Evolutionary conservation across 371 early-diverging fungal species (phyloP).

Genomic region (Syncephalis plumigaleata): DNA sequence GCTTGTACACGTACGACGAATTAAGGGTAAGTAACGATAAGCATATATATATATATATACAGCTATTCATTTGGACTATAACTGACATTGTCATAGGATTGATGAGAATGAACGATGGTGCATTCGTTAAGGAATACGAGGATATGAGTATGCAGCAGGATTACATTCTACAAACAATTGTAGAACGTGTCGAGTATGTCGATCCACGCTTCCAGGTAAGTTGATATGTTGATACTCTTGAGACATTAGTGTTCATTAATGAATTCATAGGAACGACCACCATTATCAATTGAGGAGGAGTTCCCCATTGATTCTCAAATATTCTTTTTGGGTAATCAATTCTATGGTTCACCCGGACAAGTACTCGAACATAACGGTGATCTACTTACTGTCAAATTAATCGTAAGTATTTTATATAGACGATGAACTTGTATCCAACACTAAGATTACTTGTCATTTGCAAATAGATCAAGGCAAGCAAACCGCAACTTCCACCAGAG

Average conservation of each 20-base stretch:
- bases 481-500: slow-evolving; percentile 35
- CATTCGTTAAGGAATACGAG: slow-evolving; percentile 67
- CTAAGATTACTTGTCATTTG: not conserved
- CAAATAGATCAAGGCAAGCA: slow-evolving; percentile 9
- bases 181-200: slow-evolving; percentile 30
- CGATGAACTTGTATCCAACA: not conserved
- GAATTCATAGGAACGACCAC: slow-evolving; percentile 26
- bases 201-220: slow-evolving; percentile 47
- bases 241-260: too few relatives aligned
- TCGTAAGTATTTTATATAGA: not conserved
- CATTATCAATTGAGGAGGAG: slow-evolving; percentile 31
- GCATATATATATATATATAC: too few relatives aligned
- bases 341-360: slow-evolving; percentile 59
- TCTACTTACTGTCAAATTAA: not conserved
- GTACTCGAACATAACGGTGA: slow-evolving; percentile 17
- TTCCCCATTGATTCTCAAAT: slow-evolving; percentile 45
- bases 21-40: slow-evolving; percentile 37
- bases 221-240: too few relatives aligned
- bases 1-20: slow-evolving; percentile 41
- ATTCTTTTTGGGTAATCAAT: slow-evolving; percentile 44
- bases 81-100: too few relatives aligned
- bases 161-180: slow-evolving; percentile 50
- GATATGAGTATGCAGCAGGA: slow-evolving; percentile 37
- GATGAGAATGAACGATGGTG: slow-evolving; percentile 54
- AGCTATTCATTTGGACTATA: too few relatives aligned